phyloP scores from a whole-genome alignment of 441 rosid genomes.

The Capsella rubella region DNA sequence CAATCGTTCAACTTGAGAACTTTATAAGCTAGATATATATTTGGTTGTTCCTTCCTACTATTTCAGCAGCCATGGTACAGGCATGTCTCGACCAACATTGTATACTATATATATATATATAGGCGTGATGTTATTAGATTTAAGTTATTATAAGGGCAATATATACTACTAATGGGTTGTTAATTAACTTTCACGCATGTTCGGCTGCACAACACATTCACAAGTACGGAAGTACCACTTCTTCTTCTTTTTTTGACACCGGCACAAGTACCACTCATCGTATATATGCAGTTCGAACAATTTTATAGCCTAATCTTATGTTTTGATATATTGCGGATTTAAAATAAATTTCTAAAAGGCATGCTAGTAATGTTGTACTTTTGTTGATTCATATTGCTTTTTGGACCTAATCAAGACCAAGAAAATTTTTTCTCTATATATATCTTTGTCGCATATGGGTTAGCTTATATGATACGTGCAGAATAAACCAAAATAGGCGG shows the following conservation, averaged over 20 bases:
- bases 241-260: too few species aligned
- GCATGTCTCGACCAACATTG: slow-evolving; percentile 18
- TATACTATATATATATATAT: not conserved
- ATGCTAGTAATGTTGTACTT: too few species aligned
- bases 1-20: slow-evolving; percentile 22
- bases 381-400: too few species aligned
- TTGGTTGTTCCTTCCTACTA: slow-evolving; percentile 23
- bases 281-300: too few species aligned
- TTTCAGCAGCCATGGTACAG: slow-evolving; percentile 33
- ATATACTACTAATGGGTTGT: not conserved
- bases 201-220: not conserved
- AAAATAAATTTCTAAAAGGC: too few species aligned
- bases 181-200: not conserved
- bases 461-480: slow-evolving; percentile 15
- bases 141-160: not conserved
- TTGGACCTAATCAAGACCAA: too few species aligned
- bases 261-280: too few species aligned
- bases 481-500: slow-evolving; percentile 32
- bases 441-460: slow-evolving; percentile 9
- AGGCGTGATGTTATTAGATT: not conserved
- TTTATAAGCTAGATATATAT: too few species aligned
- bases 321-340: too few species aligned
- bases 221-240: too few species aligned
- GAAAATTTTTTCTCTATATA: not conserved
- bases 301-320: too few species aligned